phyloP scores from a whole-genome alignment of 306 rosid species.

The Malus sieversii region DNA sequence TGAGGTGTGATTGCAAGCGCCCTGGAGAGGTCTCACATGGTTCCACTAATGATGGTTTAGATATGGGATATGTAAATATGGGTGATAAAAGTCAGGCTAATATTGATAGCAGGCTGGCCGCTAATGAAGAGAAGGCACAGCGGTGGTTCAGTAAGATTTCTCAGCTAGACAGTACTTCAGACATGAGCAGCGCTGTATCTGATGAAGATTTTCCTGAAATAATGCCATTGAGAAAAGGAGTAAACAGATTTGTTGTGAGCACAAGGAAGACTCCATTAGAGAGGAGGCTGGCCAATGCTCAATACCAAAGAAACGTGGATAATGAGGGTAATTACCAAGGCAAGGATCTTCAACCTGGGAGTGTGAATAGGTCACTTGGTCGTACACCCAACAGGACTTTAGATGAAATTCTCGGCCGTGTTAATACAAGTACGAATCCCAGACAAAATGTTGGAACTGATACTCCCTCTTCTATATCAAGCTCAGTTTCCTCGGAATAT shows the following conservation, averaged over 20 bases:
- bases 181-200: constrained; percentile 39
- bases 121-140: constrained; percentile 88
- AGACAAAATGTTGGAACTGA: constrained; percentile 21
- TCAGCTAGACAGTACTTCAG: constrained; percentile 61
- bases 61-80: constrained; percentile 33
- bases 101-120: constrained; percentile 52
- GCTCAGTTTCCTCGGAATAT: constrained; percentile 22
- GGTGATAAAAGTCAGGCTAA: constrained; percentile 25
- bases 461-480: constrained; percentile 11
- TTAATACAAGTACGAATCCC: constrained; percentile 12
- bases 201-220: constrained; percentile 95
- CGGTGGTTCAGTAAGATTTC: constrained; percentile 90
- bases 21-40: constrained; percentile 51
- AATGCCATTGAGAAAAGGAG: constrained; percentile 95
- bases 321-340: constrained; percentile 24
- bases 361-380: constrained; percentile 16
- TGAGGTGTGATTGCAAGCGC: constrained; percentile 90
- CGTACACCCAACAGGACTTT: constrained; percentile 10
- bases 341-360: constrained; percentile 20
- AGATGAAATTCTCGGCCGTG: constrained; percentile 30
- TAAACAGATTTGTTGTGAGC: constrained; percentile 89
- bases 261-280: constrained; percentile 79
- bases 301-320: constrained; percentile 46
- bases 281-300: constrained; percentile 63
- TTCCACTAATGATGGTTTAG: constrained; percentile 20